phyloP scores from a whole-genome alignment of 306 rosid genomes.

The Purshia tridentata region DNA sequence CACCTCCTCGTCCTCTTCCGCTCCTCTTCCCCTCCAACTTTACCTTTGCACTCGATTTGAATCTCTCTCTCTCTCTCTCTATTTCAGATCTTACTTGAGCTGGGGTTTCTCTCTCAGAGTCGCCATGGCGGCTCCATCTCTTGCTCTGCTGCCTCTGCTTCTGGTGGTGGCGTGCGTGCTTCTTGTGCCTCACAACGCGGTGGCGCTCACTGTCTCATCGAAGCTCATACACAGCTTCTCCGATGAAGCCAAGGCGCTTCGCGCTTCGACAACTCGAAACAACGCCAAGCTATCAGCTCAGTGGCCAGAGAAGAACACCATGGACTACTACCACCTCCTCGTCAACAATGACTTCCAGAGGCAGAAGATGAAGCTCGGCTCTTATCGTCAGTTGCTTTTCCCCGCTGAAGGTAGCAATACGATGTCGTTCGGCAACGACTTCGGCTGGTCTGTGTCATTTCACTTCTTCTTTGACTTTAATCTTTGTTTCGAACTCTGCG shows the following conservation, averaged over 20 bases:
- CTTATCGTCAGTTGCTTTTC: slow-evolving; percentile 46
- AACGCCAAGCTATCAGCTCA: slow-evolving; percentile 14
- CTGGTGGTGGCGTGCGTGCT: slow-evolving; percentile 15
- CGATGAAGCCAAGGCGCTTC: slow-evolving; percentile 48
- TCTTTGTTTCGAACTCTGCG: not conserved
- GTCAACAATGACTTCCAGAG: slow-evolving; percentile 52
- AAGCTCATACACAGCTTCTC: slow-evolving; percentile 80
- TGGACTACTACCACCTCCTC: slow-evolving; percentile 55
- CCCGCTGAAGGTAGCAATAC: slow-evolving; percentile 77
- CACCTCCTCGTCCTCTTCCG: slow-evolving; percentile 9
- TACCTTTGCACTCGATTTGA: not conserved
- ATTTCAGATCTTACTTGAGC: not conserved
- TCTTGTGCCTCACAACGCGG: slow-evolving; percentile 35
- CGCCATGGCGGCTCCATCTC: slow-evolving; percentile 46
- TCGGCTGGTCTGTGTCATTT: slow-evolving; percentile 62
- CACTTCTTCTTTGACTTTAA: not conserved
- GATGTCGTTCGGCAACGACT: slow-evolving; percentile 77
- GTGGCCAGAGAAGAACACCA: slow-evolving; percentile 51
- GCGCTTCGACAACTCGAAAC: slow-evolving; percentile 27
- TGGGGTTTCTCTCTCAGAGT: not conserved
- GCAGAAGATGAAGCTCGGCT: slow-evolving; percentile 57
- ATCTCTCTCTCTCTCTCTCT: not conserved
- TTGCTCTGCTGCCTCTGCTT: slow-evolving; percentile 29
- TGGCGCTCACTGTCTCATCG: slow-evolving; percentile 41
- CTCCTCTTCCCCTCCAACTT: not conserved